Evolutionary conservation across 108 stramenopile genomes (phyloP).

Genomic region (Schizochytrium sp.): DNA sequence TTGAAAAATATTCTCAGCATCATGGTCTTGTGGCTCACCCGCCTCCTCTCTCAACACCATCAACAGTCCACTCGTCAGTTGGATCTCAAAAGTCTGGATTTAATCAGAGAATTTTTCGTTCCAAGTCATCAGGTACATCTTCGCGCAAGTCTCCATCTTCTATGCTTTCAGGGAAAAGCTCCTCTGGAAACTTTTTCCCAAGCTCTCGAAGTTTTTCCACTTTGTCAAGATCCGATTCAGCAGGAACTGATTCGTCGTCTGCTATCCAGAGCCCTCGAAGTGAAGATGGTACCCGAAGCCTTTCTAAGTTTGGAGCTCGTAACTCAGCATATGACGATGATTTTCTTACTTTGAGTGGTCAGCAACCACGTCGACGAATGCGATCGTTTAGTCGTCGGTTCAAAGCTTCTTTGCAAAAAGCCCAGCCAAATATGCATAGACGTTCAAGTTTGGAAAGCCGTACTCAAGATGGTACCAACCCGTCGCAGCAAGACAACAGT

Average conservation of each 20-base stretch:
- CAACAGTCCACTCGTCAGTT: no score
- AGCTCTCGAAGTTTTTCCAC: background rate
- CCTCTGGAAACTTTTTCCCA: background rate
- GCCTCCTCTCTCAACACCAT: no score
- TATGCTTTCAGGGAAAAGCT: background rate
- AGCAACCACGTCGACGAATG: conserved; percentile 1
- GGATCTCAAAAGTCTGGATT: no score
- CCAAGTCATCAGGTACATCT: background rate
- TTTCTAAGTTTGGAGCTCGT: background rate
- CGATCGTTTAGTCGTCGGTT: background rate
- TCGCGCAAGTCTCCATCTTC: background rate
- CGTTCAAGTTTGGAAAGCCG: background rate
- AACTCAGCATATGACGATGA: background rate
- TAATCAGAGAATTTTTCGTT: background rate
- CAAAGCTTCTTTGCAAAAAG: conserved; percentile 12
- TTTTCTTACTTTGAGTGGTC: background rate
- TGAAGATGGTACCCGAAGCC: background rate
- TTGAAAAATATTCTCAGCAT: no score
- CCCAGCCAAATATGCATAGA: background rate
- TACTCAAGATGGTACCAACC: background rate
- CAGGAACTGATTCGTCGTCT: background rate
- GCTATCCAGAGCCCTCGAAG: background rate
- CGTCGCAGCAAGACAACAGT: background rate
- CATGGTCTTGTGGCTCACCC: no score
- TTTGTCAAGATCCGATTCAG: background rate